Conservation (phyloP, 441 rosid genomes). For the Dalechampia spathulata region DNA sequence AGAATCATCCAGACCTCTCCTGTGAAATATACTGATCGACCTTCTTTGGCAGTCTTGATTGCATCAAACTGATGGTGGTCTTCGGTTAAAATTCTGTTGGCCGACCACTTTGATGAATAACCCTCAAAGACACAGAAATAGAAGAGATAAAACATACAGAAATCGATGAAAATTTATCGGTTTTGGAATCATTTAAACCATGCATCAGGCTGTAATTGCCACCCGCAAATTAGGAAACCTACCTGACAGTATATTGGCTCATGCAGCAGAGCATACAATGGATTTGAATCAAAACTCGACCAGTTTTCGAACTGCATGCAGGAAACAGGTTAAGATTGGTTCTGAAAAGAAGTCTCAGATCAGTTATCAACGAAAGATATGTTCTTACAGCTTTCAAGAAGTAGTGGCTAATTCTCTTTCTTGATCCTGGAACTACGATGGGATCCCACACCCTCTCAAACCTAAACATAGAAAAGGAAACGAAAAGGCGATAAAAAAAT, state of each 20-base stretch:
- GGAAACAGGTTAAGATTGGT: slow-evolving; percentile 15
- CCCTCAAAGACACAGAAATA: slow-evolving; percentile 34
- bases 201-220: slow-evolving; percentile 1
- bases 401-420: slow-evolving; percentile 54
- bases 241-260: slow-evolving; percentile 93
- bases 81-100: slow-evolving; percentile 48
- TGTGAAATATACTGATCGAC: slow-evolving; percentile 62
- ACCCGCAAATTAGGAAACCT: slow-evolving; percentile 15
- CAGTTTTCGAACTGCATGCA: slow-evolving; percentile 63
- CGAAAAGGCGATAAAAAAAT: neutral
- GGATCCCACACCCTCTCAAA: slow-evolving; percentile 98
- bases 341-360: slow-evolving; percentile 1
- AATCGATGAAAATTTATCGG: neutral
- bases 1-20: slow-evolving; percentile 60
- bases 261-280: slow-evolving; percentile 77
- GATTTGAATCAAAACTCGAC: slow-evolving; percentile 69
- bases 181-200: neutral
- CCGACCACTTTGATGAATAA: slow-evolving; percentile 80
- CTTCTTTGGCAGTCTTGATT: slow-evolving; percentile 52
- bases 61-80: slow-evolving; percentile 55
- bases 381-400: slow-evolving; percentile 73
- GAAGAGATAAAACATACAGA: slow-evolving; percentile 1
- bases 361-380: slow-evolving; percentile 3
- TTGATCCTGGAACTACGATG: slow-evolving; percentile 58
- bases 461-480: slow-evolving; percentile 27